These are phyloP conservation scores for Apophysomyces ossiformis DNA, from an alignment of 371 early-diverging fungal species.

Conservation along the genomic window DNA sequence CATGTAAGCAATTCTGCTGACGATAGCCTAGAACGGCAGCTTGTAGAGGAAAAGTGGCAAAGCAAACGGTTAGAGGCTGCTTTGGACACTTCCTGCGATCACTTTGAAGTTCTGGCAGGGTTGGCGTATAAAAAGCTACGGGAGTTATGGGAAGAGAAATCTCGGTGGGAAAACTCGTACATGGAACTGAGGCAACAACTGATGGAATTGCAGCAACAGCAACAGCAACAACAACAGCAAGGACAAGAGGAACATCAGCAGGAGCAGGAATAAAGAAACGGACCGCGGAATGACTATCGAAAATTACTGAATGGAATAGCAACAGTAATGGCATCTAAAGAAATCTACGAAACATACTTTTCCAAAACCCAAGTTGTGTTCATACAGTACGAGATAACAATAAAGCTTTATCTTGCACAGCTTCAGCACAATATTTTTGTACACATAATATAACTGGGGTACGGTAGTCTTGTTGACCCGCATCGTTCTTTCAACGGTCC, in stretches of 20 bases:
- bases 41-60: conserved; percentile 48
- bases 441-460: too few relatives aligned
- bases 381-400: too few relatives aligned
- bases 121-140: conserved; percentile 58
- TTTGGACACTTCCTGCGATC: conserved; percentile 51
- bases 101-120: conserved; percentile 57
- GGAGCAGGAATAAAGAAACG: too few relatives aligned
- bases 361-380: too few relatives aligned
- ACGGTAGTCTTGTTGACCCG: too few relatives aligned
- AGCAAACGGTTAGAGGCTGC: conserved; percentile 49
- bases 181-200: conserved; percentile 27
- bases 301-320: too few relatives aligned
- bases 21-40: conserved; percentile 35
- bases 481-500: too few relatives aligned
- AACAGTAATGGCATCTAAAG: too few relatives aligned
- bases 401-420: too few relatives aligned
- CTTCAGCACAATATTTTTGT: too few relatives aligned
- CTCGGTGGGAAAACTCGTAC: conserved; percentile 43
- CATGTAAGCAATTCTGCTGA: neutral
- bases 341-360: too few relatives aligned
- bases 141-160: conserved; percentile 53
- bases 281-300: too few relatives aligned
- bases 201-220: neutral
- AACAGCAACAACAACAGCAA: neutral
- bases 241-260: neutral